Percentiles rank a stretch among this genome's conserved stretches.
phyloP scores from a whole-genome alignment of 2,329 filamentous ascomycete species.

The Coniochaeta sp. region DNA sequence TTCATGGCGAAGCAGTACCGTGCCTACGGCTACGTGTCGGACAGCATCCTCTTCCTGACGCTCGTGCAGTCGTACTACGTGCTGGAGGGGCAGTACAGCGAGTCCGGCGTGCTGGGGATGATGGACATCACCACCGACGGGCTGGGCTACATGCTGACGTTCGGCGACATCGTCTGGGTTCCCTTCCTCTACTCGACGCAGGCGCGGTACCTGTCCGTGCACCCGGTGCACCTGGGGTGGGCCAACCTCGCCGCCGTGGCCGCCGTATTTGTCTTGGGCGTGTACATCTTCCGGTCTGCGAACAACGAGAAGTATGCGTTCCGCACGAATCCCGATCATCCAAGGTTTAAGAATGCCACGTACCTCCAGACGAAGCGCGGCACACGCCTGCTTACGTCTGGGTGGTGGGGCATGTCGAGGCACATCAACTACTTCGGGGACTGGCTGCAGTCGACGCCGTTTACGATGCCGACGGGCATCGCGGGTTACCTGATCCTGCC shows the following conservation, averaged over 20 bases:
- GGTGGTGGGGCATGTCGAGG: slow-evolving; percentile 88
- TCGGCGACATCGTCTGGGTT: slow-evolving; percentile 89
- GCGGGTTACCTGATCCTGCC: slow-evolving; percentile 71
- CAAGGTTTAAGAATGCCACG: slow-evolving; percentile 69
- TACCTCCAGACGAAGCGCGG: slow-evolving; percentile 82
- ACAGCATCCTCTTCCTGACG: slow-evolving; percentile 77
- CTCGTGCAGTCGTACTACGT: slow-evolving; percentile 75
- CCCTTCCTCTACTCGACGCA: slow-evolving; percentile 85
- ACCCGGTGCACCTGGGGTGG: slow-evolving; percentile 72
- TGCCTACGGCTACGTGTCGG: slow-evolving; percentile 73
- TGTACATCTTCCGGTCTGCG: slow-evolving; percentile 85
- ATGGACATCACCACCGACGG: slow-evolving; percentile 93
- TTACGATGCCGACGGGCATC: slow-evolving; percentile 77
- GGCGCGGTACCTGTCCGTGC: slow-evolving; percentile 73
- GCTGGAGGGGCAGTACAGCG: slow-evolving; percentile 79
- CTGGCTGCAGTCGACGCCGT: slow-evolving; percentile 91
- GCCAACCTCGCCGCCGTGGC: slow-evolving; percentile 58
- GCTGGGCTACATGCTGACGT: slow-evolving; percentile 91
- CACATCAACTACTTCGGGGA: slow-evolving; percentile 97
- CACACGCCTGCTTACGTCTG: slow-evolving; percentile 72
- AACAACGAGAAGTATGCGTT: slow-evolving; percentile 96
- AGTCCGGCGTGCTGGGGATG: slow-evolving; percentile 81
- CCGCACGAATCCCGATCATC: slow-evolving; percentile 78
- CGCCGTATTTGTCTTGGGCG: slow-evolving; percentile 64
- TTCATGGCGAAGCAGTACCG: slow-evolving; percentile 86